phyloP scores from a whole-genome alignment of 2,329 filamentous ascomycete genomes.

The Venturia asperata region DNA sequence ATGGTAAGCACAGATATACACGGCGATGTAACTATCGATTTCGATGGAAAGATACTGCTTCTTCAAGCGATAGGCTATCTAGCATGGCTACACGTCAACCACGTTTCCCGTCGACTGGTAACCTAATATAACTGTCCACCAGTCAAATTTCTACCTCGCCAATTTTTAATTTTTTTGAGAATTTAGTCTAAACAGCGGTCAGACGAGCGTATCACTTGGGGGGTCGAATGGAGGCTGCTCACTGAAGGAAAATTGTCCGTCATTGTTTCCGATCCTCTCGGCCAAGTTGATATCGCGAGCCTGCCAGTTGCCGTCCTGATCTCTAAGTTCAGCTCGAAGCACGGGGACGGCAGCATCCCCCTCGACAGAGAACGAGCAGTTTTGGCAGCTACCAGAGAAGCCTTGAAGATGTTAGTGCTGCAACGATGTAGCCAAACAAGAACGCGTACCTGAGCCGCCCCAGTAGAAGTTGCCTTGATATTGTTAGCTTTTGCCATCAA shows the following conservation, averaged over 20 bases:
- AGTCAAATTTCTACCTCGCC: neutral
- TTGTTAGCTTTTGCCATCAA: neutral
- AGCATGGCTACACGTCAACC: neutral
- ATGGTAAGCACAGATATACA: neutral
- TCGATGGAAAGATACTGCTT: neutral
- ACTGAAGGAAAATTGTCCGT: constrained; percentile 40
- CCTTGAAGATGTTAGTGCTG: constrained; percentile 25
- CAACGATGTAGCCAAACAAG: constrained; percentile 21
- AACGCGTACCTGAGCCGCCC: constrained; percentile 30
- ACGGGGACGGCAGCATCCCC: constrained; percentile 45
- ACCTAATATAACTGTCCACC: neutral
- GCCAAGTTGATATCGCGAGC: constrained; percentile 48
- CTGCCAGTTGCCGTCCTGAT: constrained; percentile 37
- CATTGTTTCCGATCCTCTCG: constrained; percentile 48
- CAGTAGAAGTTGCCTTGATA: constrained; percentile 39
- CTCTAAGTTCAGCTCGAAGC: constrained; percentile 45
- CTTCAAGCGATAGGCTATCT: neutral
- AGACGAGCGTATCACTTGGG: neutral
- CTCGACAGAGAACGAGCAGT: constrained; percentile 45
- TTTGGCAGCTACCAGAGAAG: constrained; percentile 43
- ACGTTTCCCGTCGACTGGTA: neutral
- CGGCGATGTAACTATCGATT: neutral
- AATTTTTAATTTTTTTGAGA: neutral
- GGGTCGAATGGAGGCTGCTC: neutral
- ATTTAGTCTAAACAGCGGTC: neutral